phyloP scores from a whole-genome alignment of 2,329 filamentous ascomycete genomes.

The Colletotrichum cuscutae region DNA sequence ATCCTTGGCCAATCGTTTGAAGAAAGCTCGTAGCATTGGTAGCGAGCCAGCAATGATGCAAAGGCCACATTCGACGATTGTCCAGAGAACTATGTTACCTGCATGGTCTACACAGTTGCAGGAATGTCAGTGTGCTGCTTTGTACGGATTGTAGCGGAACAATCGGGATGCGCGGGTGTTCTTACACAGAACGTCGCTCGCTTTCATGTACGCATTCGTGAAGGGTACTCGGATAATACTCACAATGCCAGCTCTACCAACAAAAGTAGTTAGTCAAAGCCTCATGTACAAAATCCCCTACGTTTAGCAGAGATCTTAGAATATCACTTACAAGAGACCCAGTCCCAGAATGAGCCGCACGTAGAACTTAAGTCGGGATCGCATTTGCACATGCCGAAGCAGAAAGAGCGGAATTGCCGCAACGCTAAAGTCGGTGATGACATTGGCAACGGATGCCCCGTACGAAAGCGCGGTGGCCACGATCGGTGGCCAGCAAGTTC shows the following conservation, averaged over 20 bases:
- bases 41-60: conserved; percentile 41
- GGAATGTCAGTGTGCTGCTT: neutral
- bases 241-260: conserved; percentile 5
- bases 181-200: conserved; percentile 13
- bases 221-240: neutral
- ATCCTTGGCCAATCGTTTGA: conserved; percentile 18
- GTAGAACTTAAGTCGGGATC: conserved; percentile 37
- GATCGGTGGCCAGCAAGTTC: conserved; percentile 37
- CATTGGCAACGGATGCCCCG: conserved; percentile 42
- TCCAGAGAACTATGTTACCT: conserved; percentile 39
- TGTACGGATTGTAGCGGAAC: too few relatives aligned
- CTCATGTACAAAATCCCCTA: too few relatives aligned
- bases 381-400: conserved; percentile 42
- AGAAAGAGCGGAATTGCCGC: conserved; percentile 40
- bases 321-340: conserved; percentile 35
- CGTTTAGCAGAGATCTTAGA: too few relatives aligned
- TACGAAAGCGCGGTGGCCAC: conserved; percentile 42
- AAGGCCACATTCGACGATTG: conserved; percentile 39
- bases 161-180: neutral
- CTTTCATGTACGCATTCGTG: neutral
- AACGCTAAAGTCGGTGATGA: conserved; percentile 42
- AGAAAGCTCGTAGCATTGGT: conserved; percentile 39
- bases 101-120: neutral
- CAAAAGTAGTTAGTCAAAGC: neutral
- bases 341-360: conserved; percentile 38